Evolutionary conservation across 1,139 yeast species (phyloP).

Genomic region (Blastobotrys petasosporus): DNA sequence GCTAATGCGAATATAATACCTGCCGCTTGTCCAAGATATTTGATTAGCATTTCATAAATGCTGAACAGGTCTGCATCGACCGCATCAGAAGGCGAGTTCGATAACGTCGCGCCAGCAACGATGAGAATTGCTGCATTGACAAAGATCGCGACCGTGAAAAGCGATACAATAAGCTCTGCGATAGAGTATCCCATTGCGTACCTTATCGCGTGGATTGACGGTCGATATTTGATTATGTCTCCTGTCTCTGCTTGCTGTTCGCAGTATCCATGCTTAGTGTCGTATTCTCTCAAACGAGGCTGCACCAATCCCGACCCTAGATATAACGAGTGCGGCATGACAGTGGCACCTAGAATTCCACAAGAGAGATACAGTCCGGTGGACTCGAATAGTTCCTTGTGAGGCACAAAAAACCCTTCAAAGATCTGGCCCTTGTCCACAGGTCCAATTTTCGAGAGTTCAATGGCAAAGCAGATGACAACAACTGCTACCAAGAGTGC

Average conservation of each 20-base stretch:
- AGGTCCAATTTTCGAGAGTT: conserved; percentile 52
- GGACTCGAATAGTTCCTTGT: conserved; percentile 61
- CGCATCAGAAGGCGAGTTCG: conserved; percentile 62
- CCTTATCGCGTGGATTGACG: conserved; percentile 64
- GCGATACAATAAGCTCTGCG: conserved; percentile 67
- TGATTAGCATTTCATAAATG: conserved; percentile 66
- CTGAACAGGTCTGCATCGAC: conserved; percentile 83
- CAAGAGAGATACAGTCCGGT: conserved; percentile 81
- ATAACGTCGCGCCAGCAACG: conserved; percentile 78
- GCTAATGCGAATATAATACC: conserved; percentile 92
- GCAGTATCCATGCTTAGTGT: conserved; percentile 55
- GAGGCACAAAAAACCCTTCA: conserved; percentile 69
- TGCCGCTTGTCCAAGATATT: conserved; percentile 80
- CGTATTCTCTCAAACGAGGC: conserved; percentile 79
- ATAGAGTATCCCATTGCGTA: conserved; percentile 67
- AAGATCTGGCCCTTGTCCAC: conserved; percentile 52
- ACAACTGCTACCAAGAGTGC: conserved; percentile 73
- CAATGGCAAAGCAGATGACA: conserved; percentile 77
- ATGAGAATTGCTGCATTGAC: conserved; percentile 80
- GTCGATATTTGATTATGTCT: conserved; percentile 43
- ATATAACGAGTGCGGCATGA: conserved; percentile 94
- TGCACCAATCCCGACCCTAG: conserved; percentile 92
- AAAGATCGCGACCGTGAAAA: conserved; percentile 75
- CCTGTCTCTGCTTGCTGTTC: conserved; percentile 25
- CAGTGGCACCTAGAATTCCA: conserved; percentile 94